phyloP scores from a whole-genome alignment of 2,329 filamentous ascomycete genomes.

The Sporothrix sp. region DNA sequence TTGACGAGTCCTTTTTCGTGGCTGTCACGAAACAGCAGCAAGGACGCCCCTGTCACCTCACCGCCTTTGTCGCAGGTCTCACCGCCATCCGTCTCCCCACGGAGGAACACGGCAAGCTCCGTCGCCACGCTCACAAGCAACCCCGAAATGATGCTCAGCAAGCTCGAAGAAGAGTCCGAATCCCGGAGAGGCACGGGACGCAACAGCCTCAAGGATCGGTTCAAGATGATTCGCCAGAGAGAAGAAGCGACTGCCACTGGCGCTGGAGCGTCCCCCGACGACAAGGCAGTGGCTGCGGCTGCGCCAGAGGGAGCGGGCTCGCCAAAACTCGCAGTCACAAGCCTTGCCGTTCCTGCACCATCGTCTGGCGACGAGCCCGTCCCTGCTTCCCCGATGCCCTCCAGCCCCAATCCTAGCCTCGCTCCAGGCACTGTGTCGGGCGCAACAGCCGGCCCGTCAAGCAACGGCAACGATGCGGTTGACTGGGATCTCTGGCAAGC shows the following conservation, averaged over 20 bases:
- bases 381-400: conserved; percentile 43
- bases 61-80: conserved; percentile 37
- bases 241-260: conserved; percentile 54
- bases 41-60: conserved; percentile 37
- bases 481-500: conserved; percentile 98
- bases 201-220: conserved; percentile 65
- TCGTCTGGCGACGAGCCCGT: conserved; percentile 18
- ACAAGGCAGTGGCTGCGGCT: conserved; percentile 33
- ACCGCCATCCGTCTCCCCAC: conserved; percentile 37
- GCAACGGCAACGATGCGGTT: conserved; percentile 57
- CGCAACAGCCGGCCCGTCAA: conserved; percentile 64
- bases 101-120: conserved; percentile 72
- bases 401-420: conserved; percentile 57
- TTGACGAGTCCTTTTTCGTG: conserved; percentile 82
- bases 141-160: conserved; percentile 67
- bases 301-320: conserved; percentile 2
- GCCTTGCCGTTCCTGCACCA: conserved; percentile 7
- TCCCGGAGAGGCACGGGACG: conserved; percentile 37
- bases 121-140: conserved; percentile 71
- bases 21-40: conserved; percentile 61
- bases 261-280: conserved; percentile 38
- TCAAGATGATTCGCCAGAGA: conserved; percentile 65
- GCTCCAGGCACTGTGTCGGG: conserved; percentile 81
- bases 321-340: neutral
- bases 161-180: conserved; percentile 57